Evolutionary conservation across 176 grass and related monocot genomes (phyloP).

Genomic region (Themeda triandra): DNA sequence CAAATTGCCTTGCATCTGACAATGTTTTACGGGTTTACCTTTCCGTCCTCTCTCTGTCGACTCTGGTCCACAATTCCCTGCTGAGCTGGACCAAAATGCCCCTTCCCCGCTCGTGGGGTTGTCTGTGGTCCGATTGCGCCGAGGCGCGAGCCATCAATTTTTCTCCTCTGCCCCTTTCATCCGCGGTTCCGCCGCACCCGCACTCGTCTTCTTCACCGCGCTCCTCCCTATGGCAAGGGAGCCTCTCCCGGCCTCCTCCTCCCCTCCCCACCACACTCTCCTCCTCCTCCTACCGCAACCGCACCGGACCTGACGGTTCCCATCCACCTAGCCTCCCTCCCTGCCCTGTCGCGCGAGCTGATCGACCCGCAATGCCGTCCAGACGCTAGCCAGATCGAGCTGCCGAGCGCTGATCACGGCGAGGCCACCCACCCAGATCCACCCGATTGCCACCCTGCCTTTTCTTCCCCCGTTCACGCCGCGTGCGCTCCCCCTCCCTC

Average conservation of each 20-base stretch:
- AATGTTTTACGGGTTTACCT: background rate
- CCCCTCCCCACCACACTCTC: background rate
- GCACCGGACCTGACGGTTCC: background rate
- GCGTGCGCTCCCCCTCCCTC: background rate
- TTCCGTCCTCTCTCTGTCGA: background rate
- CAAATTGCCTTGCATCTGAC: no score
- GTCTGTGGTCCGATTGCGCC: background rate
- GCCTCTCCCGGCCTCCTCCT: background rate
- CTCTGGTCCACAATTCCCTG: background rate
- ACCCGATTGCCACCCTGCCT: background rate
- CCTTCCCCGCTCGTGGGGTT: background rate
- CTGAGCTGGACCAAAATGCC: background rate
- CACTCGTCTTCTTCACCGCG: background rate
- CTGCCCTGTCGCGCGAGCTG: background rate
- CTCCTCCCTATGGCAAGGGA: background rate
- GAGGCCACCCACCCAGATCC: constrained; percentile 14
- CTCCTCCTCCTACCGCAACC: background rate
- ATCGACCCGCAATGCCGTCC: background rate
- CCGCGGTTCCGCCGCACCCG: no score
- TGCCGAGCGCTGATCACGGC: constrained; percentile 6
- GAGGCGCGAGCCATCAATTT: background rate
- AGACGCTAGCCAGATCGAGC: background rate
- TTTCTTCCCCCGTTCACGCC: background rate
- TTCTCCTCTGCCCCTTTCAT: background rate
- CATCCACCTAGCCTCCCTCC: background rate